A percentile compares a stretch with the other conserved stretches of the same genome.
Evolutionary conservation across 192 early-diverging fungal species (phyloP).

Genomic region (Funneliformis geosporum): DNA sequence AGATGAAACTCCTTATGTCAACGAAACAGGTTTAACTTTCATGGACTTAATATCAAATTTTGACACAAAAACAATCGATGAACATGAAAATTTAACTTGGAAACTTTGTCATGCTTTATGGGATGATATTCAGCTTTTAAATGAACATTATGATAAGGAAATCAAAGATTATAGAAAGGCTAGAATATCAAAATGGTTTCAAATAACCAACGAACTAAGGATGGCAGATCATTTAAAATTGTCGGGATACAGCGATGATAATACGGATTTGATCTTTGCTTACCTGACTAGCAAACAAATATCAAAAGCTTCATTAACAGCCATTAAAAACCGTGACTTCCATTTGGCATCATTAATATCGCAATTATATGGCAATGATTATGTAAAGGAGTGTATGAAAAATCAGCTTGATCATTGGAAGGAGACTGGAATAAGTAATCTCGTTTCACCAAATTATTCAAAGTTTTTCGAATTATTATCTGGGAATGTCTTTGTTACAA

Average conservation of each 20-base stretch:
- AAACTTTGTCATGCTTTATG: constrained; percentile 57
- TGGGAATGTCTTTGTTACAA: constrained; percentile 44
- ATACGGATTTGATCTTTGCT: constrained; percentile 51
- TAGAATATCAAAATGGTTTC: constrained; percentile 57
- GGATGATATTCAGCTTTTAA: constrained; percentile 41
- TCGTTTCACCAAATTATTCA: constrained; percentile 38
- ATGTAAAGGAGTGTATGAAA: constrained; percentile 39
- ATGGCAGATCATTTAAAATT: constrained; percentile 47
- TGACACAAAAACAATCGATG: background rate
- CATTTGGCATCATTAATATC: constrained; percentile 76
- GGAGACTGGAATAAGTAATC: constrained; percentile 31
- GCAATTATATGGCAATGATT: constrained; percentile 68
- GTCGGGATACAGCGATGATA: constrained; percentile 33
- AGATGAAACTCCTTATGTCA: background rate
- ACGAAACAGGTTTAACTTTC: background rate
- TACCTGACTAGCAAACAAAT: constrained; percentile 44
- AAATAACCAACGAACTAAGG: constrained; percentile 49
- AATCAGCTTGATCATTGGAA: constrained; percentile 48
- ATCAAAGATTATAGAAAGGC: background rate
- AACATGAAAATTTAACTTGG: constrained; percentile 51
- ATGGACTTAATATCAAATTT: background rate
- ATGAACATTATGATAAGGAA: background rate
- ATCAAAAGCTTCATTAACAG: constrained; percentile 61
- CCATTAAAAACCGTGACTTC: constrained; percentile 63
- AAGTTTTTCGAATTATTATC: constrained; percentile 61